Percentiles rank a stretch among this genome's conserved stretches.
These are phyloP conservation scores for Geotrichum bryndzae DNA, from an alignment of 1,139 yeast species.

Conservation along the genomic window DNA sequence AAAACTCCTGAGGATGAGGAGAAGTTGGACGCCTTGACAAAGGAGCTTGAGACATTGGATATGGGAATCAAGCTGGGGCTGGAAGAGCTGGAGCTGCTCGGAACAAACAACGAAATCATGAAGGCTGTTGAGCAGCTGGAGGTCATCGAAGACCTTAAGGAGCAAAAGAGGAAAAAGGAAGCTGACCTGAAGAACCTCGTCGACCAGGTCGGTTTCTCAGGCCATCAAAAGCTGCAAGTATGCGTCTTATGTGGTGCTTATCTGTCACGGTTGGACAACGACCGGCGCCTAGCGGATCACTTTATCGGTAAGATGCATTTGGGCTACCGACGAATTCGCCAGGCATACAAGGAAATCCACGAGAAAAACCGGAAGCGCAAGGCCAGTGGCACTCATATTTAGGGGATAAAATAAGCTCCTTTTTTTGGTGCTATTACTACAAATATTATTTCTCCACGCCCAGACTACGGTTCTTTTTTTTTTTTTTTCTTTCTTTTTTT, in stretches of 20 bases:
- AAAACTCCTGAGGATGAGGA: conserved; percentile 73
- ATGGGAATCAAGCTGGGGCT: conserved; percentile 60
- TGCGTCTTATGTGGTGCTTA: conserved; percentile 92
- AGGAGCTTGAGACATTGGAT: conserved; percentile 62
- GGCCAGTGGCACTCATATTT: neutral
- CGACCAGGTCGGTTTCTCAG: conserved; percentile 76
- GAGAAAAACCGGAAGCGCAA: conserved; percentile 27
- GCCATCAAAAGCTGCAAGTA: conserved; percentile 86
- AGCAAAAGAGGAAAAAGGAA: conserved; percentile 41
- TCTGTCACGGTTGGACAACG: conserved; percentile 79
- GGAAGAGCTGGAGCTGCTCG: conserved; percentile 60
- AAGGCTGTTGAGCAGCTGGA: conserved; percentile 46
- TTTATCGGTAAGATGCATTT: conserved; percentile 83
- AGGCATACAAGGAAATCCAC: conserved; percentile 48
- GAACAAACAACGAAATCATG: conserved; percentile 46
- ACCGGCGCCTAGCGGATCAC: conserved; percentile 85
- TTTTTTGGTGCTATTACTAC: neutral
- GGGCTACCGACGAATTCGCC: conserved; percentile 72
- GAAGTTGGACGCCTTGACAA: conserved; percentile 55
- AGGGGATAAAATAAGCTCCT: neutral
- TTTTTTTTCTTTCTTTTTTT: neutral
- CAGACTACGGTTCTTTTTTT: neutral
- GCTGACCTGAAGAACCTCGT: conserved; percentile 50
- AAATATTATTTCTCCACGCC: neutral
- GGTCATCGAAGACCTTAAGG: conserved; percentile 38